Evolutionary conservation across 257 asterid genomes (phyloP).

Genomic region (Solanum arcanum): DNA sequence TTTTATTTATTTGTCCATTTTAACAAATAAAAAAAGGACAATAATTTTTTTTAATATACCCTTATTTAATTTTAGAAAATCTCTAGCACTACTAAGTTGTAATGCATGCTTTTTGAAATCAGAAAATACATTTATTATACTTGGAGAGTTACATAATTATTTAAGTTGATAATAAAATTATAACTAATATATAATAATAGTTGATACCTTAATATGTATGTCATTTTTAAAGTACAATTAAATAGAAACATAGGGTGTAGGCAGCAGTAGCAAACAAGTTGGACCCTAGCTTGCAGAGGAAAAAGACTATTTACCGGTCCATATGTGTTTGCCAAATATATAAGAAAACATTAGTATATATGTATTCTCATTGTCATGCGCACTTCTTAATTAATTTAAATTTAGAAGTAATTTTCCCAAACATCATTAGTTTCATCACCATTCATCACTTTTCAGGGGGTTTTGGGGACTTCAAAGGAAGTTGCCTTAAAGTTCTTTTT

Average conservation of each 20-base stretch:
- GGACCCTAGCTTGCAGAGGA: background rate
- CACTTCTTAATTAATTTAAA: background rate
- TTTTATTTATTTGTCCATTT: too few species aligned
- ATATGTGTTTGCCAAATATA: background rate
- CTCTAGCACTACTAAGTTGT: too few species aligned
- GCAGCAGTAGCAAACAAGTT: background rate
- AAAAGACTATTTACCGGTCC: background rate
- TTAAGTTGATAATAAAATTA: too few species aligned
- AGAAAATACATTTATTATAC: too few species aligned
- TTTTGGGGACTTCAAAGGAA: background rate
- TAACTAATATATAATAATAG: too few species aligned
- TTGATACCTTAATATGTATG: accelerated
- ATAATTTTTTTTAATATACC: too few species aligned
- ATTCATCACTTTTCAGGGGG: background rate
- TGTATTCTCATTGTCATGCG: background rate
- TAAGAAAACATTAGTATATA: too few species aligned
- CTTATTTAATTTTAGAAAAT: too few species aligned
- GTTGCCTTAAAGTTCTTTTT: background rate
- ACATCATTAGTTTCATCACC: background rate
- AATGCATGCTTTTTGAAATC: too few species aligned
- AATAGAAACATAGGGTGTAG: accelerated
- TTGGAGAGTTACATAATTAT: accelerated
- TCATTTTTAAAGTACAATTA: too few species aligned
- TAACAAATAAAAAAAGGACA: too few species aligned
- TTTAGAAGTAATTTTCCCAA: background rate